Evolutionary conservation across 108 stramenopile genomes (phyloP), one percentile per base, ranked within the genome.

Genomic region (Skeletonema potamos): DNA sequence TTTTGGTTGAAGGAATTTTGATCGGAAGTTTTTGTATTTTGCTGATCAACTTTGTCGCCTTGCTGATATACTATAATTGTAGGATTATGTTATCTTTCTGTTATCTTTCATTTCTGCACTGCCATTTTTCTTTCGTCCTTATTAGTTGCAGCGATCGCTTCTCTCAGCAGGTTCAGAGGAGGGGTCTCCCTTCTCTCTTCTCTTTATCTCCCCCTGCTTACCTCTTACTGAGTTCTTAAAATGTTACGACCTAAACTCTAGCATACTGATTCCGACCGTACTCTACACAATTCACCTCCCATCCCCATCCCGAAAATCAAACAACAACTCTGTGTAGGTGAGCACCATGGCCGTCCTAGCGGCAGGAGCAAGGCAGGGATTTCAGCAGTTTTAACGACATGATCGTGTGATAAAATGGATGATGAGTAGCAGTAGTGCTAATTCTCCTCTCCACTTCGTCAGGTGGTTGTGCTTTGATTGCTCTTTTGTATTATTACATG

Each of bases 291-390:
- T 22, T 46, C 44, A 46, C 1, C 18, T 46, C 44, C n/a, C 6
- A 51, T 51, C 22, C 22, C 22, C 48, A n/a, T 13, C 37, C 39
- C 15, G 34, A 36, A 12, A 13, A n/a, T 41, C 39, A 41, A 41
- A 41, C 39, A 41, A 41, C 39, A 51, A 51, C 48, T n/a, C 8
- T n/a, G 48, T 51, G 27, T 51, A 66, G 66, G 66, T 66, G 34
- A 66, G 51, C 34, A 66, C 66, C 66, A 66, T 66, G 66, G 54
- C 10, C 66, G 51, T 10, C 22, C 22, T 24, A 51, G 48, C 48
- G 48, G 48, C 22, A 22, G 20, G 9, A 22, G 22, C 48, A 51
- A 6, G 18, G 48, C 18, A 20, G 22, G 22, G 20, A 22, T 7
- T 51, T 2, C 22, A 51, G 2, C 7, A 1, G 22, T 0, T 9